A percentile compares a stretch with the other conserved stretches of the same genome.
These are phyloP conservation scores for Thermothielavioides terrestris DNA, from an alignment of 495 filamentous ascomycete genomes.

Conservation along the genomic window DNA sequence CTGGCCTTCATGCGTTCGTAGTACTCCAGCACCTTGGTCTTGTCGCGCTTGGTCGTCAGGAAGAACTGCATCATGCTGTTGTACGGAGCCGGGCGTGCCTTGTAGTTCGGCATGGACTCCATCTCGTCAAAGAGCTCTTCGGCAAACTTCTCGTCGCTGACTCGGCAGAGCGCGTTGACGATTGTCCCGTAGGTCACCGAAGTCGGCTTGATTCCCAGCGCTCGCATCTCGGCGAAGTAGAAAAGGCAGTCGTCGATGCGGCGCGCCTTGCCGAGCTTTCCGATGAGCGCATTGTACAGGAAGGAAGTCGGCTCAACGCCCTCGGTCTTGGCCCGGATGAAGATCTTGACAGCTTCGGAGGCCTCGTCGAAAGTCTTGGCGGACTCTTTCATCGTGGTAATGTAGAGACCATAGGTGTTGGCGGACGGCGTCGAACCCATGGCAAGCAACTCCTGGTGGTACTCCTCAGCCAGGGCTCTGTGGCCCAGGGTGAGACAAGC, in stretches of 20 bases:
- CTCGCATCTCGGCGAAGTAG: slow-evolving; percentile 96
- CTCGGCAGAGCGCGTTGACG: slow-evolving; percentile 93
- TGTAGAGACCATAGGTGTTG: slow-evolving; percentile 96
- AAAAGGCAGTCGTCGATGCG: slow-evolving; percentile 96
- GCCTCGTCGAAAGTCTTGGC: slow-evolving; percentile 97
- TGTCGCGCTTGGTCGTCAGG: slow-evolving; percentile 92
- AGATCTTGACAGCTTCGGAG: slow-evolving; percentile 92
- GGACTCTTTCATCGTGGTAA: slow-evolving; percentile 92
- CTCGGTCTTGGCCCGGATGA: slow-evolving; percentile 86
- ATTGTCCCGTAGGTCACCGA: slow-evolving; percentile 97
- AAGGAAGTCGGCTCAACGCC: slow-evolving; percentile 93
- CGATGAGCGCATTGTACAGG: slow-evolving; percentile 96
- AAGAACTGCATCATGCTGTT: slow-evolving; percentile 99
- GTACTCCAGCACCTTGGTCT: slow-evolving; percentile 87
- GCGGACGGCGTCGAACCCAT: slow-evolving; percentile 87
- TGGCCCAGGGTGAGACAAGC: slow-evolving; percentile 81
- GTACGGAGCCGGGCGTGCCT: slow-evolving; percentile 91
- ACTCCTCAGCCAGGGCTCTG: slow-evolving; percentile 67
- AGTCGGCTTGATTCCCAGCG: slow-evolving; percentile 84
- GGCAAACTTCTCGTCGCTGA: slow-evolving; percentile 93
- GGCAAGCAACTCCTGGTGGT: slow-evolving; percentile 79
- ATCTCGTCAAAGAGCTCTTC: slow-evolving; percentile 99
- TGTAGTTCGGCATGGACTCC: slow-evolving; percentile 98
- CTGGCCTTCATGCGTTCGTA: slow-evolving; percentile 86
- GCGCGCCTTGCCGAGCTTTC: slow-evolving; percentile 93